Conservation (phyloP, 2,329 filamentous ascomycete genomes). For the Drechslerella dactyloides region DNA sequence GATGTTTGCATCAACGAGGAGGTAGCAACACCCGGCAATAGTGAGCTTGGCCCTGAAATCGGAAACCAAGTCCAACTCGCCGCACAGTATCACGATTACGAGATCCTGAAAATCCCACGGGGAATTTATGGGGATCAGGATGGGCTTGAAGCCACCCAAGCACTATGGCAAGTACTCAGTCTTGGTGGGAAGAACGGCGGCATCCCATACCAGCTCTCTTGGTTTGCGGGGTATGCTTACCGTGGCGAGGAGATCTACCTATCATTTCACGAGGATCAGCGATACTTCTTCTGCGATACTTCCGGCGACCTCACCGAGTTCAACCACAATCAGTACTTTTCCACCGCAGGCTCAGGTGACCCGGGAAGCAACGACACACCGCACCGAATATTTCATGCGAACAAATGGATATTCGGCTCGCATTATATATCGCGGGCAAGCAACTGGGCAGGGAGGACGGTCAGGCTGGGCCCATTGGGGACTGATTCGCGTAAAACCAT, state of each 20-base stretch:
- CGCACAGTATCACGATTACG: background rate
- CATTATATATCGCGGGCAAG: background rate
- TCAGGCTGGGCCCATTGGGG: background rate
- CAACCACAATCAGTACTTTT: constrained; percentile 7
- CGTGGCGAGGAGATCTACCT: constrained; percentile 10
- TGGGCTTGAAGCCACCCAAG: background rate
- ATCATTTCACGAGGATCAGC: constrained; percentile 4
- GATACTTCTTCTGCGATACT: constrained; percentile 26
- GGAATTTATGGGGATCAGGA: background rate
- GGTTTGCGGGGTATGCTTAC: background rate
- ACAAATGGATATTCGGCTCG: background rate
- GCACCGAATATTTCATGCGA: background rate
- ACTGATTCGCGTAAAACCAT: background rate
- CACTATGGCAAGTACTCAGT: background rate
- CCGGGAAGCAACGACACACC: background rate
- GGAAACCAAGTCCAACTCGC: too few relatives aligned
- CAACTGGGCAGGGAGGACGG: background rate
- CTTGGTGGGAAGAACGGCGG: background rate
- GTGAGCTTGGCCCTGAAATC: background rate
- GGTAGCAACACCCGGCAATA: background rate
- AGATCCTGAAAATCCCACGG: background rate
- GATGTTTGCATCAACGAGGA: background rate
- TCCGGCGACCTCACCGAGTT: background rate
- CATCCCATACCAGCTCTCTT: background rate
- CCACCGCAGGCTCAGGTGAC: background rate